A percentile compares a stretch with the other conserved stretches of the same genome.
These are phyloP conservation scores for Inga oerstediana DNA, from an alignment of 306 rosid species.

Conservation along the genomic window DNA sequence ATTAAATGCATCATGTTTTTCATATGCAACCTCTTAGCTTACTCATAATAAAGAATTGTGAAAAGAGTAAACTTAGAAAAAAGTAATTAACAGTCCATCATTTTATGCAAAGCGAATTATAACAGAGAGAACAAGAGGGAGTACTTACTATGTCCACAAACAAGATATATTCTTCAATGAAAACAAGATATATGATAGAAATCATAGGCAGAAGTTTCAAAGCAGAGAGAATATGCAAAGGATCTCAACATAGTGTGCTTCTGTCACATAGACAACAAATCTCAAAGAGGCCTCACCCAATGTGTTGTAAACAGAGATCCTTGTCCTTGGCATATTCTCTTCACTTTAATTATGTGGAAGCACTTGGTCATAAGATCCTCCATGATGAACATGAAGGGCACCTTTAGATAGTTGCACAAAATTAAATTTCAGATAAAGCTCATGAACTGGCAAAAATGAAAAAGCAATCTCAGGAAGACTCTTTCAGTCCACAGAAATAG, in stretches of 20 bases:
- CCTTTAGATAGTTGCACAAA: background rate
- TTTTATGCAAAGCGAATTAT: too few relatives aligned
- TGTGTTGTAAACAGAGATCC: constrained; percentile 7
- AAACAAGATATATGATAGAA: background rate
- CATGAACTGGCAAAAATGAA: background rate
- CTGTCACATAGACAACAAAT: background rate
- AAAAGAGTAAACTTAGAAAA: too few relatives aligned
- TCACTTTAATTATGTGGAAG: background rate
- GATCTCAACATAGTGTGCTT: background rate
- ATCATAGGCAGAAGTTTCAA: background rate
- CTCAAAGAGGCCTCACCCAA: background rate
- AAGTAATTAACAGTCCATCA: too few relatives aligned
- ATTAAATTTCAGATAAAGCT: constrained; percentile 1
- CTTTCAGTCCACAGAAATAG: constrained; percentile 25
- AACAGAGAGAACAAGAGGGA: background rate
- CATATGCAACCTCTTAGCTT: too few relatives aligned
- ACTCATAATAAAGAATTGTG: too few relatives aligned
- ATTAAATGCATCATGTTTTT: too few relatives aligned
- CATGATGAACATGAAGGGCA: background rate
- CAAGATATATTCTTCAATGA: background rate
- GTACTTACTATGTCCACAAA: background rate
- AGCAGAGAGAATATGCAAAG: background rate
- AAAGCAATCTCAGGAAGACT: background rate
- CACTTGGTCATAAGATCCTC: background rate
- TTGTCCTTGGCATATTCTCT: background rate